These are phyloP conservation scores for Thraustochytrium striatum DNA, from an alignment of 352 stramenopile species.

Conservation along the genomic window DNA sequence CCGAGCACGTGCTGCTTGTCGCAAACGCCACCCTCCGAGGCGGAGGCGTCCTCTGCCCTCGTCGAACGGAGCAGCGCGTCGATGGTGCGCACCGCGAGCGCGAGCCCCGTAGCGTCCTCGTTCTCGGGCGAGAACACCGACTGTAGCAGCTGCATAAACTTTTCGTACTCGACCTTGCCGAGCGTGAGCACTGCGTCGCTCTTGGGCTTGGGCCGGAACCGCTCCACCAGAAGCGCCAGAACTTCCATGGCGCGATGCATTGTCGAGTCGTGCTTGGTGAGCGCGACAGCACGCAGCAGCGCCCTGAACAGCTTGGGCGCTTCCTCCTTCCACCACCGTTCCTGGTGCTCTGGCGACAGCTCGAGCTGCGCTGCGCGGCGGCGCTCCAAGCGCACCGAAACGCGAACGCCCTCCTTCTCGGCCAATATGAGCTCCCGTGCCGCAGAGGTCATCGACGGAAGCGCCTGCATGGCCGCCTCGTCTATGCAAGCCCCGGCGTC, in stretches of 20 bases:
- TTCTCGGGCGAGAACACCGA: slow-evolving; percentile 38
- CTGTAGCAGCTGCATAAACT: slow-evolving; percentile 22
- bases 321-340: slow-evolving; percentile 31
- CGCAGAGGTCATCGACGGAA: slow-evolving; percentile 1
- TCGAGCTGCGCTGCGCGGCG: neutral
- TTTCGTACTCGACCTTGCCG: slow-evolving; percentile 33
- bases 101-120: slow-evolving; percentile 12
- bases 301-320: slow-evolving; percentile 6
- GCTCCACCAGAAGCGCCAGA: slow-evolving; percentile 33
- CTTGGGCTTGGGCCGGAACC: slow-evolving; percentile 17
- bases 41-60: neutral
- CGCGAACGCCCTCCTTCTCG: neutral
- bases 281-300: slow-evolving; percentile 16
- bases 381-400: neutral
- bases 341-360: neutral
- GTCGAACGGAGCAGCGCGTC: slow-evolving; percentile 7
- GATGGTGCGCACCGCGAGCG: slow-evolving; percentile 10
- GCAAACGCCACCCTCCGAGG: neutral
- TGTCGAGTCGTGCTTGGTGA: slow-evolving; percentile 33
- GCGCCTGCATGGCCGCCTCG: neutral
- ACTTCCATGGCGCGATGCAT: slow-evolving; percentile 41
- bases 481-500: slow-evolving; percentile 26
- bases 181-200: slow-evolving; percentile 8
- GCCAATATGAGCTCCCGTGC: slow-evolving; percentile 38
- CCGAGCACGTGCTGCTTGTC: neutral